Conservation (phyloP, 1,284 basidiomycete species). For the Cystobasidiaceae sp. region DNA sequence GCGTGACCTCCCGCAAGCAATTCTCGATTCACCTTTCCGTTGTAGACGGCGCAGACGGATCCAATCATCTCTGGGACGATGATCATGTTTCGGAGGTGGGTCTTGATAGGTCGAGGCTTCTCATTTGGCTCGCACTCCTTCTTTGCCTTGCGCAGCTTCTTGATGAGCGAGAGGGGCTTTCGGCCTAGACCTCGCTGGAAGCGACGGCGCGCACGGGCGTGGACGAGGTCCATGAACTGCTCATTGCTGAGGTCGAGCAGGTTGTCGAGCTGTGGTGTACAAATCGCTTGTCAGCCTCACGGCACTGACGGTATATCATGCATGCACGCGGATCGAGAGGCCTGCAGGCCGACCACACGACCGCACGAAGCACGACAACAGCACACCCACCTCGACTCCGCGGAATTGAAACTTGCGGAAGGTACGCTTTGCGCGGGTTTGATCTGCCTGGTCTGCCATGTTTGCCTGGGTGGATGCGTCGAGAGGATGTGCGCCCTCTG, state of each 20-base stretch:
- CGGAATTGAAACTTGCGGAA: conserved; percentile 99
- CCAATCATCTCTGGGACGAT: conserved; percentile 99
- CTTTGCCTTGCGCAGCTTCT: conserved; percentile 99
- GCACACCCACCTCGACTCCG: conserved; percentile 62
- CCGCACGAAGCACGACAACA: not conserved
- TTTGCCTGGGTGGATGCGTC: conserved; percentile 26
- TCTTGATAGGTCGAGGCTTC: conserved; percentile 98
- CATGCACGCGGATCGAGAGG: conserved; percentile 55
- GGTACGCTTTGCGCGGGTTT: conserved; percentile 67
- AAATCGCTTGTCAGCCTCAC: not conserved
- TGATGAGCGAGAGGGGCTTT: conserved; percentile 97
- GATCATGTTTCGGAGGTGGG: conserved; percentile 97
- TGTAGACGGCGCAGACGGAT: conserved; percentile 77
- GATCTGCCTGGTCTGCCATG: conserved; percentile 44
- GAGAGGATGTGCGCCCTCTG: not conserved
- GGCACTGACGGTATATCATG: not conserved
- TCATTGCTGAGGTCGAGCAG: conserved; percentile 95
- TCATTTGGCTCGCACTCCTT: conserved; percentile 97
- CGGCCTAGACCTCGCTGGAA: conserved; percentile 99
- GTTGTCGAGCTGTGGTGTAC: conserved; percentile 64
- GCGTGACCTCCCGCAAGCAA: too few species aligned
- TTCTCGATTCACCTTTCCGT: conserved; percentile 69
- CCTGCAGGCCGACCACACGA: conserved; percentile 50
- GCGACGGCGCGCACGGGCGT: conserved; percentile 95
- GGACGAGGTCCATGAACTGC: conserved; percentile 77